Evolutionary conservation across 2,329 filamentous ascomycete species (phyloP), one percentile per base, ranked within the genome.

Genomic region (Coniochaeta ligniaria): DNA sequence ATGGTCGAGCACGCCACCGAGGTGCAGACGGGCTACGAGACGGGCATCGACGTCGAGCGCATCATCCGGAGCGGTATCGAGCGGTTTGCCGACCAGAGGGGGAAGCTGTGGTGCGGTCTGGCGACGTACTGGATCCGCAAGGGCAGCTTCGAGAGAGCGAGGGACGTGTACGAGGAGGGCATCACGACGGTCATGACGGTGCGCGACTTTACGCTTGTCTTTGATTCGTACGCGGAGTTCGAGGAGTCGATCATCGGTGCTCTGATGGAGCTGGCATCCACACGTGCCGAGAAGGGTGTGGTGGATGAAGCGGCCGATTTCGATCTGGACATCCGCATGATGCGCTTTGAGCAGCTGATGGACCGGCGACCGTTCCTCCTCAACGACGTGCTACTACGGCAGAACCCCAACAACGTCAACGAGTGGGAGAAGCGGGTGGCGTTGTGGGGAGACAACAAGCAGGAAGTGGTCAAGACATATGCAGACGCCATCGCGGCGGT

Each of bases 171-270:
- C 66, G 95, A 99, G 75, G 93, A 98, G 74, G 96, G 91, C 52
- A 91, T 98, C 66, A 96, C 92, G 12, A 98, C 94, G 1, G 96
- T 97, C 64, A 98, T 98, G 94, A 99, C 95, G 2, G 93, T 99
- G 52, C 88, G 95, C 60, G 95, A 99, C 75, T 99, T 99, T 71
- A 96, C 93, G 0, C 84, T 98, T 60, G 89, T 98, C 54, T 99
- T 99, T 68, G 95, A 99, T 74, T 90, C 93, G 0, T 99, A 98
- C 70, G 88, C 91, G 35, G 95, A 99, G 74, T 97, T 97, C 63
- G 95, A 99, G 73, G 96, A 99, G 76, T 94, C 93, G 0, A 89
- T 98, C 66, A 96, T 98, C 65, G 89, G 91, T 16, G 88, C 88
- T 56, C 80, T 98, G 67, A 96, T 99, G 87, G 93, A 98, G 68